A percentile compares a stretch with the other conserved stretches of the same genome.
Evolutionary conservation across 257 asterid species (phyloP).

Genomic region (Forsythia viridissima): DNA sequence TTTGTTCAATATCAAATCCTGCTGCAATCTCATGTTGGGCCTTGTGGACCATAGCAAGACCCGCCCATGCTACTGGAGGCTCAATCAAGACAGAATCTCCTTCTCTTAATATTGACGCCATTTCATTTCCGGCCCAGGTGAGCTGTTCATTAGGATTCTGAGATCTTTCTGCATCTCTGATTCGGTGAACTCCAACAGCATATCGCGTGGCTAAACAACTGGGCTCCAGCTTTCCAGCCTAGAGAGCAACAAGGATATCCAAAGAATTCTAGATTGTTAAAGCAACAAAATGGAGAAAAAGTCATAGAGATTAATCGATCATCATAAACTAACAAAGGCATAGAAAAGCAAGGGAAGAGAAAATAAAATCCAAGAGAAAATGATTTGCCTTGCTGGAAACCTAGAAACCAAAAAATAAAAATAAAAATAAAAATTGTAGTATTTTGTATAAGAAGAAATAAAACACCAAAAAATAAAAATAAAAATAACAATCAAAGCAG

Average conservation of each 20-base stretch:
- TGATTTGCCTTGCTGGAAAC: background rate
- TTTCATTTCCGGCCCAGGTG: constrained; percentile 96
- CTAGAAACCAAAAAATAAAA: too few species aligned
- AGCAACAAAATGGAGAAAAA: constrained; percentile 15
- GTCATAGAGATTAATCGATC: background rate
- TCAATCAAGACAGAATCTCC: constrained; percentile 79
- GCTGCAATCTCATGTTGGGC: constrained; percentile 97
- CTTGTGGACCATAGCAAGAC: constrained; percentile 92
- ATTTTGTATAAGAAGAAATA: background rate
- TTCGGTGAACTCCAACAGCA: constrained; percentile 89
- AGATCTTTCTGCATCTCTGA: constrained; percentile 92
- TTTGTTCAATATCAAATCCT: constrained; percentile 73
- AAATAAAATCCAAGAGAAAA: background rate
- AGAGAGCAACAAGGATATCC: constrained; percentile 24
- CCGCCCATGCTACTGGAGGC: constrained; percentile 91
- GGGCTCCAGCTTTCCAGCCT: constrained; percentile 97
- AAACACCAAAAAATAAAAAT: background rate
- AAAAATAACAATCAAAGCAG: background rate
- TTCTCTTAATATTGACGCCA: constrained; percentile 93
- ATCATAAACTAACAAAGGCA: constrained; percentile 6
- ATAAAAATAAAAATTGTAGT: background rate
- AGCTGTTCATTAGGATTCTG: constrained; percentile 95
- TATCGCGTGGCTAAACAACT: constrained; percentile 94
- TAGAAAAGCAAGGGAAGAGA: constrained; percentile 3
- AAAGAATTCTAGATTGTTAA: constrained; percentile 19